phyloP scores from a whole-genome alignment of 179 eudicot genomes.

The Drosera spatulata region DNA sequence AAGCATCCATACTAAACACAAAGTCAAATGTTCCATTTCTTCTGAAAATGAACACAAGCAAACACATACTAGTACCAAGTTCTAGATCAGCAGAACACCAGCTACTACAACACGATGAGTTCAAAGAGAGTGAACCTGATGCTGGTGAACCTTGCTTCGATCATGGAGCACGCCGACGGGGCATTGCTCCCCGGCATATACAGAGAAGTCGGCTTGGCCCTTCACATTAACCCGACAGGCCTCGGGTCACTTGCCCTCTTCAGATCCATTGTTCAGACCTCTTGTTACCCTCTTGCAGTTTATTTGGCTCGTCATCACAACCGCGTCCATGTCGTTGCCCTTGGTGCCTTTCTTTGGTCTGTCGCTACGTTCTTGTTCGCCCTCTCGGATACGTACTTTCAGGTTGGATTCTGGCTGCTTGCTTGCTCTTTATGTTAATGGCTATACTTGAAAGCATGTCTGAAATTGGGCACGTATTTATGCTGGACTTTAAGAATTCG shows the following conservation, averaged over 20 bases:
- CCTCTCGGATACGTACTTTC: slow-evolving; percentile 26
- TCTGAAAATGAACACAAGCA: too few species aligned
- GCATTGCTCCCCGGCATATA: slow-evolving; percentile 35
- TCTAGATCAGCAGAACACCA: too few species aligned
- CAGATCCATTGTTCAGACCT: slow-evolving; percentile 34
- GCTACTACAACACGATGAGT: slow-evolving; percentile 9
- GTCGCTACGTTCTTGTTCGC: slow-evolving; percentile 42
- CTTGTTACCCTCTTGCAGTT: slow-evolving; percentile 35
- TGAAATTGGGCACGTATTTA: not conserved
- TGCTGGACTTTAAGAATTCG: too few species aligned
- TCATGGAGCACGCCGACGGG: slow-evolving; percentile 41
- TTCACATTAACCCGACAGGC: slow-evolving; percentile 31
- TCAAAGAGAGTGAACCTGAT: slow-evolving; percentile 24
- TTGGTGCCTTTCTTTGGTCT: slow-evolving; percentile 13
- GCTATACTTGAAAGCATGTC: not conserved
- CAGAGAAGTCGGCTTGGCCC: slow-evolving; percentile 35
- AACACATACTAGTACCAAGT: too few species aligned
- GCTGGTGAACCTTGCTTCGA: slow-evolving; percentile 38
- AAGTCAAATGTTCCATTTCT: too few species aligned
- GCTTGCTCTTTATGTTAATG: not conserved
- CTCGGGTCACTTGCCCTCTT: slow-evolving; percentile 30
- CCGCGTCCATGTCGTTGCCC: too few species aligned
- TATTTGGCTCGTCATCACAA: slow-evolving; percentile 9
- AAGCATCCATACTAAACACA: too few species aligned
- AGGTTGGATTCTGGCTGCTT: slow-evolving; percentile 12